These are phyloP conservation scores for Lignosus rhinocerotis DNA, from an alignment of 1,284 basidiomycete genomes.

Conservation along the genomic window DNA sequence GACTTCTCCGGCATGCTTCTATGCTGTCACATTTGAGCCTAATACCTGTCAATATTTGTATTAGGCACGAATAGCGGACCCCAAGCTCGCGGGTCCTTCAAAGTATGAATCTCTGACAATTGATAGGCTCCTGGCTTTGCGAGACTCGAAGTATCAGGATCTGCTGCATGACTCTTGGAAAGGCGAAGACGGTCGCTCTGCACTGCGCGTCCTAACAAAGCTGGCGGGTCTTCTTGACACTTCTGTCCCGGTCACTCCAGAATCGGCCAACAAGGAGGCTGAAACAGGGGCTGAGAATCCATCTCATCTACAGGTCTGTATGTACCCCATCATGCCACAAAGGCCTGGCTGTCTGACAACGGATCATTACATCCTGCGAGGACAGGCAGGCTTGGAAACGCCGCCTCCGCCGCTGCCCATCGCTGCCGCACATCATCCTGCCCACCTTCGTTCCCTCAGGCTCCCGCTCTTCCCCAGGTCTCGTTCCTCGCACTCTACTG, in stretches of 20 bases:
- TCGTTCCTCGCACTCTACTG: not conserved
- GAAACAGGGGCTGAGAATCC: not conserved
- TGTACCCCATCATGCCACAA: not conserved
- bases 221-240: constrained; percentile 30
- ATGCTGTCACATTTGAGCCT: not conserved
- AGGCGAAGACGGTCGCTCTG: constrained; percentile 30
- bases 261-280: not conserved
- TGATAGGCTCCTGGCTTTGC: constrained; percentile 36
- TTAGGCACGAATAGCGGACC: constrained; percentile 23
- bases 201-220: constrained; percentile 36
- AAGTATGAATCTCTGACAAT: constrained; percentile 37
- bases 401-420: constrained; percentile 40
- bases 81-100: constrained; percentile 19
- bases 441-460: constrained; percentile 27
- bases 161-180: constrained; percentile 35
- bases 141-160: constrained; percentile 35
- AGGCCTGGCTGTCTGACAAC: not conserved
- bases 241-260: not conserved
- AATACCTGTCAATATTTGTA: not conserved
- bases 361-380: not conserved
- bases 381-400: not conserved
- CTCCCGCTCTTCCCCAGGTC: constrained; percentile 17
- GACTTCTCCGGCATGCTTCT: not conserved
- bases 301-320: not conserved
- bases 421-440: constrained; percentile 50